These are phyloP conservation scores for Cladobotryum mycophilum DNA, from an alignment of 2,329 filamentous ascomycete species.

Conservation along the genomic window DNA sequence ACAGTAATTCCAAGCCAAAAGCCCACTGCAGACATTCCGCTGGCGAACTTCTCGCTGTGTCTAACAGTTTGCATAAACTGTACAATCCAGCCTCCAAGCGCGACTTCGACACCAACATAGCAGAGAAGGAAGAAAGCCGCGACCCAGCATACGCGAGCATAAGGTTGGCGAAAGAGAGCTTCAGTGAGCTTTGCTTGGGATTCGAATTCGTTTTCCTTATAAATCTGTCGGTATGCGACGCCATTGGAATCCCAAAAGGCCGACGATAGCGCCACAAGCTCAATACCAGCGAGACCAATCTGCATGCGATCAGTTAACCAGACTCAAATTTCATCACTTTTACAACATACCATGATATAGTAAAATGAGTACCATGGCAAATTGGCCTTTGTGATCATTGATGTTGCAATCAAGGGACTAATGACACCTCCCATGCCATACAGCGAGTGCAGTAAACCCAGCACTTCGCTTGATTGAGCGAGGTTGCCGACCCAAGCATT, in stretches of 20 bases:
- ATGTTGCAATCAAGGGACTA: conserved; percentile 63
- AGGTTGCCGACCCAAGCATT: conserved; percentile 52
- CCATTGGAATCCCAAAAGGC: conserved; percentile 52
- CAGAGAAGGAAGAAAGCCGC: conserved; percentile 65
- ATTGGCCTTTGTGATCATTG: conserved; percentile 57
- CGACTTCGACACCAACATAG: conserved; percentile 72
- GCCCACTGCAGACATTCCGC: conserved; percentile 63
- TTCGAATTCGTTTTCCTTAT: conserved; percentile 10
- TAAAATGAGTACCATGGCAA: conserved; percentile 67
- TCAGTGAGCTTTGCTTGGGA: conserved; percentile 11
- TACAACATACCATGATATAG: conserved; percentile 58
- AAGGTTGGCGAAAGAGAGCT: conserved; percentile 36
- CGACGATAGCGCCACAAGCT: conserved; percentile 40
- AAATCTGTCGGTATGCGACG: conserved; percentile 12
- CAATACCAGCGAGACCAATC: conserved; percentile 48
- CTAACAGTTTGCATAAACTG: conserved; percentile 76
- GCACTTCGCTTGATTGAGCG: conserved; percentile 55
- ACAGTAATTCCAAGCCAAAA: conserved; percentile 78
- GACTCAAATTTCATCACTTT: conserved; percentile 14
- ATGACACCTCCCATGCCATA: conserved; percentile 65
- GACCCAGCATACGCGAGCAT: conserved; percentile 58
- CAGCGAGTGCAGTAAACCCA: conserved; percentile 61
- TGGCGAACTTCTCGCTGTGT: conserved; percentile 58
- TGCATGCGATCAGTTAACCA: conserved; percentile 37
- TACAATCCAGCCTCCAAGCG: conserved; percentile 76